phyloP scores from a whole-genome alignment of 2,329 filamentous ascomycete species.

The Pseudocercospora ulei region DNA sequence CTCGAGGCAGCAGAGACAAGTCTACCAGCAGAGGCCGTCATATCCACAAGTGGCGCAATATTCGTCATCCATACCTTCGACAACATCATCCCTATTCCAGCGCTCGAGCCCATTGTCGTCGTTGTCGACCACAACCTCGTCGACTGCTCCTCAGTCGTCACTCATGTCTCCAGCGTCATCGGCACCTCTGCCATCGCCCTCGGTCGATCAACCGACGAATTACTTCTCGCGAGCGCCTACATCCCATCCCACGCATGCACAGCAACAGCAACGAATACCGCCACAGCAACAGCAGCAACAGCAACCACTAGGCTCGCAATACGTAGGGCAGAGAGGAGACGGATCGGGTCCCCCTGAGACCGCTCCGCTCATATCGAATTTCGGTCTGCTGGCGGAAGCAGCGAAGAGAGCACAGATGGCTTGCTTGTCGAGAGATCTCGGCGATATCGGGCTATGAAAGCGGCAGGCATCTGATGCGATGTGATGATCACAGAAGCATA shows the following conservation, averaged over 20 bases:
- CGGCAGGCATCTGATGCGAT: neutral
- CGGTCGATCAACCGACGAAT: constrained; percentile 27
- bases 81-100: constrained; percentile 34
- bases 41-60: constrained; percentile 30
- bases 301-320: constrained; percentile 13
- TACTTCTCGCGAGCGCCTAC: constrained; percentile 30
- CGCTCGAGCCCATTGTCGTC: constrained; percentile 40
- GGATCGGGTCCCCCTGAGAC: constrained; percentile 38
- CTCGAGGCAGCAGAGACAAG: constrained; percentile 28
- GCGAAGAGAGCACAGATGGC: constrained; percentile 89
- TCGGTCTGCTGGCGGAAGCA: constrained; percentile 80
- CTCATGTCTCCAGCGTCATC: constrained; percentile 27
- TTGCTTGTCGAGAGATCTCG: constrained; percentile 76
- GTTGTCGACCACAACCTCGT: constrained; percentile 26
- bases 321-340: constrained; percentile 30
- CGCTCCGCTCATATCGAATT: constrained; percentile 62
- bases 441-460: constrained; percentile 48
- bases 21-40: constrained; percentile 30
- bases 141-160: constrained; percentile 30
- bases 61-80: constrained; percentile 17
- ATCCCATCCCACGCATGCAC: constrained; percentile 28
- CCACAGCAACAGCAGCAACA: constrained; percentile 29
- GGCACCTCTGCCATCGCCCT: constrained; percentile 32
- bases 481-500: constrained; percentile 1
- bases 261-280: constrained; percentile 27